A percentile compares a stretch with the other conserved stretches of the same genome.
phyloP scores from a whole-genome alignment of 1,284 basidiomycete genomes.

The Tilletia horrida region DNA sequence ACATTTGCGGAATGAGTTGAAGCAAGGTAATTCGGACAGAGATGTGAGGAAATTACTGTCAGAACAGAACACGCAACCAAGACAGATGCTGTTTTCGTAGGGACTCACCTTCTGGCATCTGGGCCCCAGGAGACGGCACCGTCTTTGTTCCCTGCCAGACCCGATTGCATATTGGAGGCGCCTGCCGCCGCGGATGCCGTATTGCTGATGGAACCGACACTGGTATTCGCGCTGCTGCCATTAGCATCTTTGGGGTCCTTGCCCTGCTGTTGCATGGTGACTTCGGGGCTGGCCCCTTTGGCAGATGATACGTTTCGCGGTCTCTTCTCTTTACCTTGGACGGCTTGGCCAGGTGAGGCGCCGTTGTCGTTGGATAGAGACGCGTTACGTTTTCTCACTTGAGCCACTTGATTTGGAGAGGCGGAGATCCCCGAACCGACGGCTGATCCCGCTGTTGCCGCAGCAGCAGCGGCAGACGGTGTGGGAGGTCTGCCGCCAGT shows the following conservation, averaged over 20 bases:
- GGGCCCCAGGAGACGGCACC: too few species aligned
- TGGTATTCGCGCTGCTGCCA: neutral
- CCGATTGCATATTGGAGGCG: constrained; percentile 19
- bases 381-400: constrained; percentile 12
- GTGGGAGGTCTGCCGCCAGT: constrained; percentile 1
- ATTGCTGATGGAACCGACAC: neutral
- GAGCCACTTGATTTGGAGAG: constrained; percentile 1
- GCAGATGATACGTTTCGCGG: constrained; percentile 1
- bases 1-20: too few species aligned
- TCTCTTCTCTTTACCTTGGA: constrained; percentile 20
- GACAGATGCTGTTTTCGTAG: constrained; percentile 25
- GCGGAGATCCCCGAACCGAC: neutral
- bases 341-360: constrained; percentile 11
- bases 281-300: neutral
- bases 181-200: neutral
- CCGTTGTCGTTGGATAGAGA: constrained; percentile 4
- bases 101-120: too few species aligned
- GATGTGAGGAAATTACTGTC: too few species aligned
- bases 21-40: too few species aligned
- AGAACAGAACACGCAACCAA: neutral
- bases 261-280: neutral
- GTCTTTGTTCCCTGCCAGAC: constrained; percentile 22
- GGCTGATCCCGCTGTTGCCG: constrained; percentile 17
- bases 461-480: constrained; percentile 23
- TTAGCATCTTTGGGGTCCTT: constrained; percentile 18